These are phyloP conservation scores for Liquidambar formosana DNA, from an alignment of 164 flowering plant species.

Conservation along the genomic window DNA sequence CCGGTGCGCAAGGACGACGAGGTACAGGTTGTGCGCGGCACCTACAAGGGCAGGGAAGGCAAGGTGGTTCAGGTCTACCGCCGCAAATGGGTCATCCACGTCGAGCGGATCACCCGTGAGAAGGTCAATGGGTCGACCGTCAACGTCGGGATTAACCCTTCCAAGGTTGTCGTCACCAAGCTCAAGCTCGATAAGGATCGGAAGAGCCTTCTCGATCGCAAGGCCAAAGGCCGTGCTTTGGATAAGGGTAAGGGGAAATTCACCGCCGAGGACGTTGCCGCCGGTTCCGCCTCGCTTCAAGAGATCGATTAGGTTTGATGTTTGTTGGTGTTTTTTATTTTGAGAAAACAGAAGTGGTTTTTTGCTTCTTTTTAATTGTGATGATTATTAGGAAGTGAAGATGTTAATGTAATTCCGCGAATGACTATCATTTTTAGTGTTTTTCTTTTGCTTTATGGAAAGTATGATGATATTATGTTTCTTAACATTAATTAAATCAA, in stretches of 20 bases:
- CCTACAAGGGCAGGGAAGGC: constrained; percentile 79
- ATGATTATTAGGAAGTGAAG: no score
- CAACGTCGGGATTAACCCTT: constrained; percentile 71
- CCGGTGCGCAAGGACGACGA: constrained; percentile 86
- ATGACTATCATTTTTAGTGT: no score
- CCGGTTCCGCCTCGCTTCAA: constrained; percentile 2
- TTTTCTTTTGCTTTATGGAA: no score
- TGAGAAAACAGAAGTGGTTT: no score
- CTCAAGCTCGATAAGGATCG: constrained; percentile 78
- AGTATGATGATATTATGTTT: no score
- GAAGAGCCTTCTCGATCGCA: constrained; percentile 63
- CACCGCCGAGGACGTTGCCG: constrained; percentile 57
- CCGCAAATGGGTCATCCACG: constrained; percentile 77
- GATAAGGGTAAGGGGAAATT: constrained; percentile 82
- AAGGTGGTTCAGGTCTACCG: constrained; percentile 82
- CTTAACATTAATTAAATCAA: no score
- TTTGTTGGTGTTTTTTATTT: background rate
- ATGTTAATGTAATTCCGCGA: no score
- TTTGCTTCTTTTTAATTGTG: no score
- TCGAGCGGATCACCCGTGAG: constrained; percentile 80
- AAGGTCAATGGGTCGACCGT: constrained; percentile 83
- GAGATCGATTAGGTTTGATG: constrained; percentile 2
- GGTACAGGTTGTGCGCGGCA: constrained; percentile 73
- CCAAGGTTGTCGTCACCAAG: constrained; percentile 77
- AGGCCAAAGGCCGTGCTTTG: constrained; percentile 71